A percentile compares a stretch with the other conserved stretches of the same genome.
Conservation (phyloP, 345 rosid genomes). For the Populus tremula region DNA sequence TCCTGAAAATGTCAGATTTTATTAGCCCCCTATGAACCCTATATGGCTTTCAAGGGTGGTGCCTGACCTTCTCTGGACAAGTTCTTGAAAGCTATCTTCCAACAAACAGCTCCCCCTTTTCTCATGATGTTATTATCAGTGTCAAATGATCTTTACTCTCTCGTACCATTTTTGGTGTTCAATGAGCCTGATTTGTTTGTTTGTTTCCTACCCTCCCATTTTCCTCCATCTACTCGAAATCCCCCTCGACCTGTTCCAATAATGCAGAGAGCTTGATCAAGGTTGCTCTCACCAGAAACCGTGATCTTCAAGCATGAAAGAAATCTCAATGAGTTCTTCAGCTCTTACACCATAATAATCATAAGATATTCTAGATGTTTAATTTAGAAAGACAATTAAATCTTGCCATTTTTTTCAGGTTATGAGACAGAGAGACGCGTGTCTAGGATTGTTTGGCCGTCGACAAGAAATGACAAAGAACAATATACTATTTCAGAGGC, state of each 20-base stretch:
- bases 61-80: not conserved
- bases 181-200: slow-evolving; percentile 1
- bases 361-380: not conserved
- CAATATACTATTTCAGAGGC: not conserved
- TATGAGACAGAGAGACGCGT: slow-evolving; percentile 7
- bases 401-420: slow-evolving; percentile 3
- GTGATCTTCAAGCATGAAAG: slow-evolving; percentile 32
- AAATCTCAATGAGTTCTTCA: not conserved
- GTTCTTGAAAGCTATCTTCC: slow-evolving; percentile 27
- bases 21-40: not conserved
- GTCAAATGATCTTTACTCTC: not conserved
- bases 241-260: slow-evolving; percentile 9
- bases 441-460: slow-evolving; percentile 13
- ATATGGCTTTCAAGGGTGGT: not conserved
- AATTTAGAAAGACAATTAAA: slow-evolving; percentile 3
- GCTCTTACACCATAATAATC: not conserved
- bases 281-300: slow-evolving; percentile 13
- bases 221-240: not conserved
- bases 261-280: slow-evolving; percentile 12
- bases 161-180: not conserved
- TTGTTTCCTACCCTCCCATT: not conserved
- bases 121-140: not conserved
- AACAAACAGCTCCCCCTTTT: slow-evolving; percentile 17
- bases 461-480: slow-evolving; percentile 7
- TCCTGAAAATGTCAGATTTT: not conserved